Evolutionary conservation across 2,329 filamentous ascomycete species (phyloP).

Genomic region (Scedosporium boydii): DNA sequence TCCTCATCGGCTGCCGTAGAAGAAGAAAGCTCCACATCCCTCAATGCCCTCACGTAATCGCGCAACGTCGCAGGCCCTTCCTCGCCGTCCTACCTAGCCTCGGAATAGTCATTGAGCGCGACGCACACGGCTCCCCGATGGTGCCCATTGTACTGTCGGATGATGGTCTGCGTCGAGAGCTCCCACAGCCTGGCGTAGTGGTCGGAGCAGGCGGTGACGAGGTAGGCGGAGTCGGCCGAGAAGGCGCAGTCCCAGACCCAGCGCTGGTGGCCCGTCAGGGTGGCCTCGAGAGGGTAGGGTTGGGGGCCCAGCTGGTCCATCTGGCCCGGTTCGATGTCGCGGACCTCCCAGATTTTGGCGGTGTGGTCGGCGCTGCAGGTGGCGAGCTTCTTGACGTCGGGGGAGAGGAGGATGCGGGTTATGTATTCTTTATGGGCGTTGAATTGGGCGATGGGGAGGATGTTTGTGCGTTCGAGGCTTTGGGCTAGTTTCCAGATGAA

Average conservation of each 20-base stretch:
- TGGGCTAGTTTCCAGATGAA: conserved; percentile 95
- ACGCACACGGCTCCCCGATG: conserved; percentile 88
- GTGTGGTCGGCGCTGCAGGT: conserved; percentile 92
- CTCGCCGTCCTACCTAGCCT: conserved; percentile 25
- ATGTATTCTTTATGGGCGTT: conserved; percentile 87
- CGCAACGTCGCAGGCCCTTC: conserved; percentile 16
- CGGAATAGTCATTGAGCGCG: conserved; percentile 77
- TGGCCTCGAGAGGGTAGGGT: conserved; percentile 74
- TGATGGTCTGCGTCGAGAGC: conserved; percentile 75
- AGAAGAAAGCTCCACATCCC: too few species aligned
- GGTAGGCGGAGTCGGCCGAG: conserved; percentile 82
- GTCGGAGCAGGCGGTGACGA: conserved; percentile 88
- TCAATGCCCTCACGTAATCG: not conserved
- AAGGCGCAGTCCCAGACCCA: conserved; percentile 99
- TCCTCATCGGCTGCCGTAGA: too few species aligned
- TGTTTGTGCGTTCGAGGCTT: conserved; percentile 68
- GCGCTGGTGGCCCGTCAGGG: conserved; percentile 79
- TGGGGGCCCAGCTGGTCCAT: conserved; percentile 32
- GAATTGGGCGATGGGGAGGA: conserved; percentile 82
- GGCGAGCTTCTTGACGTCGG: conserved; percentile 87
- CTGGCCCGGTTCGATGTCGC: conserved; percentile 48
- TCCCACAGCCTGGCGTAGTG: conserved; percentile 93
- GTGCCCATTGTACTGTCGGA: conserved; percentile 91
- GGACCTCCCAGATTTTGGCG: conserved; percentile 90
- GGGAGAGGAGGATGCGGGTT: conserved; percentile 81